These are phyloP conservation scores for Boechera retrofracta DNA, from an alignment of 345 rosid species.

Conservation along the genomic window DNA sequence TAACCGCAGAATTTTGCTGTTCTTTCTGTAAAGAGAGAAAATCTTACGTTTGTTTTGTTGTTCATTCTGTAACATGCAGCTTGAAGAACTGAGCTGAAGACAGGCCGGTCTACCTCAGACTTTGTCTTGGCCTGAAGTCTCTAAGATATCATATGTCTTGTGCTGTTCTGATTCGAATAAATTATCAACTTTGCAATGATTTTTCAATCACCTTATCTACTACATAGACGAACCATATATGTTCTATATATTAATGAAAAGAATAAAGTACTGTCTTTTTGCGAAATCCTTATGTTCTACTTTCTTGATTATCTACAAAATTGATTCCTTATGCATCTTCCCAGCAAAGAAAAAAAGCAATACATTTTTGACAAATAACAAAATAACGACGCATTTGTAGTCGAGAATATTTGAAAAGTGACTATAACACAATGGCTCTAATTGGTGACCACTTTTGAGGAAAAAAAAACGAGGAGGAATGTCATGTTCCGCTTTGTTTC, in stretches of 20 bases:
- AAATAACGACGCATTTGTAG: background rate
- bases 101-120: background rate
- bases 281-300: background rate
- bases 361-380: background rate
- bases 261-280: background rate
- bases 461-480: too few species aligned
- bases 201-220: background rate
- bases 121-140: constrained; percentile 5
- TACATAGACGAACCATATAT: background rate
- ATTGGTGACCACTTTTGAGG: too few species aligned
- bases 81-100: constrained; percentile 18
- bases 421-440: too few species aligned
- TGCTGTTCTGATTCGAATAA: constrained; percentile 14
- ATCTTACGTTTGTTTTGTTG: constrained; percentile 8
- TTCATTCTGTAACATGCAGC: constrained; percentile 28
- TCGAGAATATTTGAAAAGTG: background rate
- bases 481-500: too few species aligned
- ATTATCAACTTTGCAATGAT: background rate
- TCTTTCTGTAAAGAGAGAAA: constrained; percentile 3
- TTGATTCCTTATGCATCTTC: background rate
- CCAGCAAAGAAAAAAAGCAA: background rate
- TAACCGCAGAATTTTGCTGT: background rate
- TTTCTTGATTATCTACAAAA: constrained; percentile 5
- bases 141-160: constrained; percentile 13
- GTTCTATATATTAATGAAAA: constrained; percentile 13